Evolutionary conservation across 23 red algal genomes (phyloP).

Genomic region (Gracilariopsis chorda): DNA sequence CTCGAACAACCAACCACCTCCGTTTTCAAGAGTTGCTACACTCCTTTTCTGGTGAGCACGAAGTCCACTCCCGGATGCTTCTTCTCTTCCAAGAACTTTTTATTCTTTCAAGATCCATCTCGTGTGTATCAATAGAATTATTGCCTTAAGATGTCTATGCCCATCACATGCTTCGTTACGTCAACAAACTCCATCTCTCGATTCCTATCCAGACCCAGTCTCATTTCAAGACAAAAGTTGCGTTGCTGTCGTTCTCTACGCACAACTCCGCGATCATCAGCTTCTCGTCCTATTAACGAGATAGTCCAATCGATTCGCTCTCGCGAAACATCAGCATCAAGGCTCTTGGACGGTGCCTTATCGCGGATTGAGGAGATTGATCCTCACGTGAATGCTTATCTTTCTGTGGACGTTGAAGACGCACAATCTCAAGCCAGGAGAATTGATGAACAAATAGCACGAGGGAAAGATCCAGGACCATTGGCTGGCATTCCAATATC

Average conservation of each 20-base stretch:
- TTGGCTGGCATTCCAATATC: constrained; percentile 84
- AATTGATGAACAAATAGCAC: constrained; percentile 53
- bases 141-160: too few relatives aligned
- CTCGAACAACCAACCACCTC: too few relatives aligned
- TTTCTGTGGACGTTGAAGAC: constrained; percentile 62
- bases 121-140: too few relatives aligned
- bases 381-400: constrained; percentile 50
- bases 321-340: neutral
- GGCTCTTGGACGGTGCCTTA: neutral
- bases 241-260: neutral
- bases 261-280: neutral
- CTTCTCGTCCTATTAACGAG: neutral
- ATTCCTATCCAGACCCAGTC: neutral
- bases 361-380: constrained; percentile 57
- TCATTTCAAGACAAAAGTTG: neutral
- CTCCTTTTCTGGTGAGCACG: too few relatives aligned
- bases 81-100: too few relatives aligned
- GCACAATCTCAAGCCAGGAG: constrained; percentile 31
- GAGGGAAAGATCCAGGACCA: constrained; percentile 32
- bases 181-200: neutral
- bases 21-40: too few relatives aligned
- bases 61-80: too few relatives aligned
- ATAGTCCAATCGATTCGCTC: constrained; percentile 29
- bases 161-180: neutral
- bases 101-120: too few relatives aligned